Conservation (phyloP, 2,329 filamentous ascomycete species). For the Pseudonectria foliicola region DNA sequence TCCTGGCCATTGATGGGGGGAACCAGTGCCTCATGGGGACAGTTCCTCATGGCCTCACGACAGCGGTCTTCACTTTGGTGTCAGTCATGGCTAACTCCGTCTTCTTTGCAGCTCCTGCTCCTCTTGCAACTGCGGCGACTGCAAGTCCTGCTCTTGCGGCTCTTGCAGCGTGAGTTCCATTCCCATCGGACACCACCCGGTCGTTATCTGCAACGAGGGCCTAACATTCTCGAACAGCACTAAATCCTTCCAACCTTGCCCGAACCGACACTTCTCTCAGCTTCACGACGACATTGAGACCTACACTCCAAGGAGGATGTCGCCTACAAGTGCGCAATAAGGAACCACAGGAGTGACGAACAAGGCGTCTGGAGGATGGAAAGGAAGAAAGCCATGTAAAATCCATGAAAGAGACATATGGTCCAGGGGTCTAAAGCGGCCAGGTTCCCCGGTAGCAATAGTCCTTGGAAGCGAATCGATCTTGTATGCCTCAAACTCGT, state of each 20-base stretch:
- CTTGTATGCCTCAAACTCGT: slow-evolving; percentile 16
- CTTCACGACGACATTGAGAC: slow-evolving; percentile 1
- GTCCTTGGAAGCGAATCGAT: slow-evolving; percentile 17
- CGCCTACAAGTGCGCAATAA: slow-evolving; percentile 5
- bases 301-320: slow-evolving; percentile 6
- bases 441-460: slow-evolving; percentile 13
- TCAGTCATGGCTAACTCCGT: slow-evolving; percentile 1
- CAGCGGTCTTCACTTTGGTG: no score
- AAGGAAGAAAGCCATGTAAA: slow-evolving; percentile 5
- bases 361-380: slow-evolving; percentile 9
- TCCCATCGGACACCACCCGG: background rate
- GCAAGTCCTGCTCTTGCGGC: slow-evolving; percentile 19
- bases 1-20: background rate
- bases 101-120: slow-evolving; percentile 11
- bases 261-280: slow-evolving; percentile 9
- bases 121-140: slow-evolving; percentile 18
- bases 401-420: slow-evolving; percentile 17
- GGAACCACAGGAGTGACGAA: slow-evolving; percentile 5
- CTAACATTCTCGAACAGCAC: slow-evolving; percentile 13
- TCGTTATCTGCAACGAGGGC: slow-evolving; percentile 1
- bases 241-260: slow-evolving; percentile 15
- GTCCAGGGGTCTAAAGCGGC: slow-evolving; percentile 13
- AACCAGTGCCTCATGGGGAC: slow-evolving; percentile 1
- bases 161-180: slow-evolving; percentile 14
- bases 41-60: no score